phyloP scores from a whole-genome alignment of 176 grass and related monocot genomes.

The Triticum dicoccoides region DNA sequence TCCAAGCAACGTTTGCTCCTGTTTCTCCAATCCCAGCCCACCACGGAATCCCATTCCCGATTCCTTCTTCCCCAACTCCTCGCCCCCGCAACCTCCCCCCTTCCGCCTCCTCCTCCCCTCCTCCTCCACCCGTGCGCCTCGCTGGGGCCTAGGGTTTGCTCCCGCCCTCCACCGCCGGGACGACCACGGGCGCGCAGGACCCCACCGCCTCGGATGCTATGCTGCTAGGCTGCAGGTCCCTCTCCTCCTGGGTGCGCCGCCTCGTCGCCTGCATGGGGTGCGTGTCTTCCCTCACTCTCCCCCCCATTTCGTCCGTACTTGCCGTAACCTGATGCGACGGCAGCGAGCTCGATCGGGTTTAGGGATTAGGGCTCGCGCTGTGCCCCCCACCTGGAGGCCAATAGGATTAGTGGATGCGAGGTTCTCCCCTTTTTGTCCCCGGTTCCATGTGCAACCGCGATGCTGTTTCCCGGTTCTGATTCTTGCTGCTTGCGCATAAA shows the following conservation, averaged over 20 bases:
- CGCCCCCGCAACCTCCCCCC: neutral
- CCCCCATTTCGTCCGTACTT: neutral
- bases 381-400: neutral
- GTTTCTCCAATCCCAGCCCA: slow-evolving; percentile 4
- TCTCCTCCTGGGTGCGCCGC: slow-evolving; percentile 66
- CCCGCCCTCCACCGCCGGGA: neutral
- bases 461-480: slow-evolving; percentile 9
- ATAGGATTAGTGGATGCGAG: slow-evolving; percentile 10
- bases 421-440: neutral
- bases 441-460: neutral
- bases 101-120: neutral
- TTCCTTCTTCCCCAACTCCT: neutral
- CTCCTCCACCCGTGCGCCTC: neutral
- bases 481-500: neutral
- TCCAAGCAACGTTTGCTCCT: neutral
- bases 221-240: slow-evolving; percentile 71
- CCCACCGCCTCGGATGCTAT: slow-evolving; percentile 19
- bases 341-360: neutral
- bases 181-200: slow-evolving; percentile 2
- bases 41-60: slow-evolving; percentile 35
- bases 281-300: slow-evolving; percentile 21
- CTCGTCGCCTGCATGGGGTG: slow-evolving; percentile 91
- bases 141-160: slow-evolving; percentile 34
- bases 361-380: neutral
- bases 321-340: neutral